Evolutionary conservation across 495 filamentous ascomycete species (phyloP).

Genomic region (Rostrohypoxylon terebratum): DNA sequence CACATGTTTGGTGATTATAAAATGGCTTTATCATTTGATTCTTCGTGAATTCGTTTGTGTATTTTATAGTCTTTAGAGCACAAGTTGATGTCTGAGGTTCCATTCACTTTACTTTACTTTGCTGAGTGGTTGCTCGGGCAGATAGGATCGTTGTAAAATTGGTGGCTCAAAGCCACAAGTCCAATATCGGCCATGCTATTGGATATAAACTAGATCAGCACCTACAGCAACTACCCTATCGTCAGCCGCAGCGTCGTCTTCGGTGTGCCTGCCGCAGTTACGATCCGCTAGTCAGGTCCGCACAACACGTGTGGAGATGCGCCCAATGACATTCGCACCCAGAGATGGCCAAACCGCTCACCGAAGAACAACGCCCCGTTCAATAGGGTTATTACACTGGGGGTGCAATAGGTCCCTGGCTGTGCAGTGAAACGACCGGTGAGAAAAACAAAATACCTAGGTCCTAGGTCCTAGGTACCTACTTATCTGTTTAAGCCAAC

Average conservation of each 20-base stretch:
- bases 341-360: slow-evolving; percentile 16
- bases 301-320: slow-evolving; percentile 29
- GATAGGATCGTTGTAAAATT: neutral
- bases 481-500: slow-evolving; percentile 1
- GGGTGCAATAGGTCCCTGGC: slow-evolving; percentile 12
- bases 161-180: neutral
- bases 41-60: neutral
- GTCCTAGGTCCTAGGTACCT: too few relatives aligned
- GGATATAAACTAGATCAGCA: neutral
- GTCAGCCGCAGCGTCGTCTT: neutral
- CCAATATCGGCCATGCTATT: neutral
- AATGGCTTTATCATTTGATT: neutral
- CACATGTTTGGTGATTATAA: neutral
- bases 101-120: neutral
- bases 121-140: neutral
- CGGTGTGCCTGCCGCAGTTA: neutral
- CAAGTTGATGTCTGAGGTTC: neutral
- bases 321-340: slow-evolving; percentile 19
- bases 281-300: neutral
- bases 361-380: slow-evolving; percentile 18
- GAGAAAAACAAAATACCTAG: neutral
- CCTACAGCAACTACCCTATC: neutral
- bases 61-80: neutral
- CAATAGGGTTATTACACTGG: slow-evolving; percentile 6
- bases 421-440: slow-evolving; percentile 23